Conservation (phyloP, 2,329 filamentous ascomycete genomes). For the Scedosporium minutisporum region DNA sequence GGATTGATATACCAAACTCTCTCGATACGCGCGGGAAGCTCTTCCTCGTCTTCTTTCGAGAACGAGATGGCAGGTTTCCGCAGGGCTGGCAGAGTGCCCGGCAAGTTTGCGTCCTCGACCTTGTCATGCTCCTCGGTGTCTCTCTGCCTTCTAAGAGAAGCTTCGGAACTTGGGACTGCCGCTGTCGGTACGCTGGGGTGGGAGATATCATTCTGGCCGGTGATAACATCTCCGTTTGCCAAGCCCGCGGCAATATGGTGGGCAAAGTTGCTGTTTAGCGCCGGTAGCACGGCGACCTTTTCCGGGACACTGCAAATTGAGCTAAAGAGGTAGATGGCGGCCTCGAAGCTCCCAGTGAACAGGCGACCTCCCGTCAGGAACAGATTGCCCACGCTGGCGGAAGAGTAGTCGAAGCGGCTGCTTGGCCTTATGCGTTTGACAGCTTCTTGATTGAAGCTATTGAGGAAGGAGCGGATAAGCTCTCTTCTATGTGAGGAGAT, state of each 20-base stretch:
- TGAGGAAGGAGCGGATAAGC: conserved; percentile 67
- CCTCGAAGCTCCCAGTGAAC: conserved; percentile 88
- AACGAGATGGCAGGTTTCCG: conserved; percentile 75
- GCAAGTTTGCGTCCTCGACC: conserved; percentile 72
- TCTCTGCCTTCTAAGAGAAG: conserved; percentile 28
- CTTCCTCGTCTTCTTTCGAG: conserved; percentile 65
- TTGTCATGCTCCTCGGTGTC: conserved; percentile 45
- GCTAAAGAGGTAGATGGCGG: conserved; percentile 80
- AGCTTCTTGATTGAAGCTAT: conserved; percentile 67
- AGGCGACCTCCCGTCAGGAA: conserved; percentile 78
- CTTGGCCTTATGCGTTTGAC: conserved; percentile 64
- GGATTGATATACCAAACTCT: conserved; percentile 97
- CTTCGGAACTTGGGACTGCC: conserved; percentile 20
- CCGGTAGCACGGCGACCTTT: conserved; percentile 70
- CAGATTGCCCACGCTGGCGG: conserved; percentile 67
- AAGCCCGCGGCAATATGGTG: conserved; percentile 87
- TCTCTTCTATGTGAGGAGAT: conserved; percentile 66
- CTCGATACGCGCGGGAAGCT: conserved; percentile 67
- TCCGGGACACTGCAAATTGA: conserved; percentile 78
- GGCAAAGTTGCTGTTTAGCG: conserved; percentile 90
- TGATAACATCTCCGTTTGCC: conserved; percentile 65
- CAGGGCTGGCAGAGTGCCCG: conserved; percentile 70
- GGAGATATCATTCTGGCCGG: conserved; percentile 86
- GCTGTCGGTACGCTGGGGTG: conserved; percentile 63
- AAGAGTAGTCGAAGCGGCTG: conserved; percentile 68